Base-by-base conservation (phyloP, 768 basidiomycete genomes). In the Candolleomyces aberdarensis region DNA sequence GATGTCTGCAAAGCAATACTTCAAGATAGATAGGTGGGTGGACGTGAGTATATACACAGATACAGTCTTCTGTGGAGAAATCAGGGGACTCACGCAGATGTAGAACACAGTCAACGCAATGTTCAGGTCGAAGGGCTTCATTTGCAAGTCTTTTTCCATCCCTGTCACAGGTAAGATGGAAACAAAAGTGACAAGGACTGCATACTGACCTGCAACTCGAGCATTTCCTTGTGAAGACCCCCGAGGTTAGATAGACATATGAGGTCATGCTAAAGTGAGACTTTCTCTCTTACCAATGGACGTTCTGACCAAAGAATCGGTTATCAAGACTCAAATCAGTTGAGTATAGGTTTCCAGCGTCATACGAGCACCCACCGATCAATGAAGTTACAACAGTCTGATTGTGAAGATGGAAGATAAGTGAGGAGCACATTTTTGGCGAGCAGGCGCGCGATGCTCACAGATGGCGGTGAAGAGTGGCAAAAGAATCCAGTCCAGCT, bases 71-170 rank as follows among this genome's bases (percentile, higher is more conserved):
- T 3, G 17, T 5, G 40, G 49, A 46, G 11, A 14, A 11, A 20
- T 36, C 1, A 14, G 57, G 26, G 26, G 32, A 36, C 65, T 40
- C 56, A 78, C 77, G 14, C 71, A 71, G 40, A 76, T 58, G 58
- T 78, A 80, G 68, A 79, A 78, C 11, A 76, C 60, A 4, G 77
- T 78, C 13, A 80, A 63, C 0, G 74, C 72, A 43, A 74, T 72
- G 59, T 80, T 78, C 57, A 76, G 75, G 63, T 79, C 76, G 41
- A 72, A 72, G 0, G 76, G 76, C 15, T 66, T 62, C 74, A 78
- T 74, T 5, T 73, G 73, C 1, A 80, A 69, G 55, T 80, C 76
- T 47, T 71, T 71, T 60, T 78, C 76, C n/a, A 78, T 56, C 5
- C 73, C 72, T 74, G 57, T n/a, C 62, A 65, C 64, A 46, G 5